A percentile compares a stretch with the other conserved stretches of the same genome.
Evolutionary conservation across 106 monocot species (phyloP).

Genomic region (Acorus gramineus): DNA sequence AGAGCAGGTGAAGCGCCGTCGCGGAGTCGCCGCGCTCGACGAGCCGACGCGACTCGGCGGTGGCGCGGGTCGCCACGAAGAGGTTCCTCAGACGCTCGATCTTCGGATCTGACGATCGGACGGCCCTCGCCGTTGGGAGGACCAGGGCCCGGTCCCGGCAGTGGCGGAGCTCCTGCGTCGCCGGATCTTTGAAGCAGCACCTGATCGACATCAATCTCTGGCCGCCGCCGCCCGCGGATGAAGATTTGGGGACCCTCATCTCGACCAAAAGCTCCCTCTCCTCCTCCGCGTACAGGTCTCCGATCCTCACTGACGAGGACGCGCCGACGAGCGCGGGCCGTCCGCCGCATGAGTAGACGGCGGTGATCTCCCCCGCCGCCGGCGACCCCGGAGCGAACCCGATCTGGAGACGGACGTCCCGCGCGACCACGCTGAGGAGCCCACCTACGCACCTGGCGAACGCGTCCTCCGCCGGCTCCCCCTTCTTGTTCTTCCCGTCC

Average conservation of each 20-base stretch:
- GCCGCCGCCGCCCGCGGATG: background rate
- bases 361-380: constrained; percentile 33
- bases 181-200: constrained; percentile 54
- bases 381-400: constrained; percentile 17
- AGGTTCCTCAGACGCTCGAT: constrained; percentile 40
- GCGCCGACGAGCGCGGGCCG: constrained; percentile 5
- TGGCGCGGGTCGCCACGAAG: constrained; percentile 67
- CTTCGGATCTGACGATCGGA: background rate
- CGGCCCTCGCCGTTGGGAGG: background rate
- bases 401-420: constrained; percentile 58
- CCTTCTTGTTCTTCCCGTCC: background rate
- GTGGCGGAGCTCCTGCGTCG: constrained; percentile 35
- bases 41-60: constrained; percentile 73
- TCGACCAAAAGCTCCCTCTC: constrained; percentile 80
- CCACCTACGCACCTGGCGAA: constrained; percentile 61
- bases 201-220: constrained; percentile 14
- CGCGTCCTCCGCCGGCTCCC: constrained; percentile 27
- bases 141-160: constrained; percentile 18
- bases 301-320: constrained; percentile 18
- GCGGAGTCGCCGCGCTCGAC: constrained; percentile 41
- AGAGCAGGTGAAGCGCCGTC: constrained; percentile 64
- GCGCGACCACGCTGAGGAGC: constrained; percentile 67
- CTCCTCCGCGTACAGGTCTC: constrained; percentile 81
- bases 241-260: constrained; percentile 22
- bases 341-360: constrained; percentile 52